These are phyloP conservation scores for Amanita molliuscula DNA, from an alignment of 768 basidiomycete genomes.

Conservation along the genomic window DNA sequence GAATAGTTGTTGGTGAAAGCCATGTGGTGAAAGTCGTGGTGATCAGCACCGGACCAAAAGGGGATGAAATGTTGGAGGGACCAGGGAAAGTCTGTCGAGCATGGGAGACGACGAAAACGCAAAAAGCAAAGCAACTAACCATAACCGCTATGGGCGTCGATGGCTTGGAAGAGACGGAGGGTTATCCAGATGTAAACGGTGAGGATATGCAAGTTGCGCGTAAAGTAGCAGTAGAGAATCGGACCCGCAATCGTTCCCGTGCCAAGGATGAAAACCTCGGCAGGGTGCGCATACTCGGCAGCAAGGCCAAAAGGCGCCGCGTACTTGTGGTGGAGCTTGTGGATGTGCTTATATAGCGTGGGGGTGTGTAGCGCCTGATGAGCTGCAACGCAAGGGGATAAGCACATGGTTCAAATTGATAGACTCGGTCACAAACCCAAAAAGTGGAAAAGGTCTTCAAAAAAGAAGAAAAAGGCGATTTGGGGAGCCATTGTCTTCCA, in stretches of 20 bases:
- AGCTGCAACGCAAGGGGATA: slow-evolving; percentile 29
- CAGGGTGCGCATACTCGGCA: slow-evolving; percentile 96
- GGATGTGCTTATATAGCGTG: slow-evolving; percentile 80
- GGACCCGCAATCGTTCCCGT: slow-evolving; percentile 87
- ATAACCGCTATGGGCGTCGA: slow-evolving; percentile 96
- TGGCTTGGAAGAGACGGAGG: slow-evolving; percentile 90
- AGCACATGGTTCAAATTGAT: neutral
- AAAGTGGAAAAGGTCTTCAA: slow-evolving; percentile 96
- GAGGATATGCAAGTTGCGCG: slow-evolving; percentile 73
- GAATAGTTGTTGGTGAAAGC: slow-evolving; percentile 91
- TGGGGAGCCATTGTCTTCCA: slow-evolving; percentile 63
- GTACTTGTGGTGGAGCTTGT: slow-evolving; percentile 97
- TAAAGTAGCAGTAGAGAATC: slow-evolving; percentile 74
- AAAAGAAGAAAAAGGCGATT: slow-evolving; percentile 83
- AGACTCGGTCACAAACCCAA: slow-evolving; percentile 36
- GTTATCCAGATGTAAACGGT: slow-evolving; percentile 93
- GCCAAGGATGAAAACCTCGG: slow-evolving; percentile 92
- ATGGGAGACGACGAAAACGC: neutral
- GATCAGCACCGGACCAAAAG: slow-evolving; percentile 96
- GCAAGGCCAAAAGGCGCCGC: slow-evolving; percentile 95
- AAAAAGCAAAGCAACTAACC: slow-evolving; percentile 34
- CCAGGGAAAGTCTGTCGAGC: slow-evolving; percentile 84
- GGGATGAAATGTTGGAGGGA: slow-evolving; percentile 86
- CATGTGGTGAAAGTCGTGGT: slow-evolving; percentile 99
- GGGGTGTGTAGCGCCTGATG: slow-evolving; percentile 87